These are phyloP conservation scores for Suillus fuscotomentosus DNA, from an alignment of 768 basidiomycete species.

Conservation along the genomic window DNA sequence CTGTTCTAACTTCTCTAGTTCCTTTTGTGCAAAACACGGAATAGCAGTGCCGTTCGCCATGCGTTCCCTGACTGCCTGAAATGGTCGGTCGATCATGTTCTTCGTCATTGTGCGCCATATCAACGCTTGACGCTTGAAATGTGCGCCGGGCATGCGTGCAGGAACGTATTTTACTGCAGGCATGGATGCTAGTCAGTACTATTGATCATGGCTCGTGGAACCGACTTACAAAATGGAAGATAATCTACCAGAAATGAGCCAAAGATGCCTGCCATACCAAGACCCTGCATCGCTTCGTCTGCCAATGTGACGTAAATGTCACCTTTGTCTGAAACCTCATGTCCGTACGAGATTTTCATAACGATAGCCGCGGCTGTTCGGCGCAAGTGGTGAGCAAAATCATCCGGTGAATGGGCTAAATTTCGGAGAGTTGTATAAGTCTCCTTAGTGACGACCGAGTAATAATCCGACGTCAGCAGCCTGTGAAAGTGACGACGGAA, in stretches of 20 bases:
- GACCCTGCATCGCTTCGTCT: slow-evolving; percentile 35
- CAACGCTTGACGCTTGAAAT: slow-evolving; percentile 46
- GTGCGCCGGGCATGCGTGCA: slow-evolving; percentile 46
- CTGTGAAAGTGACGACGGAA: slow-evolving; percentile 39
- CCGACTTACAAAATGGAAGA: slow-evolving; percentile 28
- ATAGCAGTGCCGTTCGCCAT: slow-evolving; percentile 36
- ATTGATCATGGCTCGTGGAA: background rate
- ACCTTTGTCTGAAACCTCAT: slow-evolving; percentile 33
- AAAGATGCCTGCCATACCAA: slow-evolving; percentile 39
- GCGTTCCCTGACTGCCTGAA: slow-evolving; percentile 46
- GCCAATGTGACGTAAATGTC: slow-evolving; percentile 42
- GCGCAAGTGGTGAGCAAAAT: slow-evolving; percentile 36
- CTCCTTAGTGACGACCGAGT: slow-evolving; percentile 31
- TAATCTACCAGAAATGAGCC: slow-evolving; percentile 44
- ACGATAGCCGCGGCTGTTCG: slow-evolving; percentile 39
- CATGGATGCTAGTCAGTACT: background rate
- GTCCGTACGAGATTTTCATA: slow-evolving; percentile 42
- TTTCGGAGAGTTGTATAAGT: slow-evolving; percentile 37
- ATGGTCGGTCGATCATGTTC: slow-evolving; percentile 31
- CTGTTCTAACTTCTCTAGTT: slow-evolving; percentile 33
- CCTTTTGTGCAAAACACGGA: slow-evolving; percentile 46
- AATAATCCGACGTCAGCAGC: slow-evolving; percentile 23
- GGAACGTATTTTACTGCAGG: slow-evolving; percentile 46
- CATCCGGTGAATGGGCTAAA: slow-evolving; percentile 35
- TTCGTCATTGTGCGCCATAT: slow-evolving; percentile 35